phyloP scores from a whole-genome alignment of 1,284 basidiomycete genomes.

The Sporisorium iseilematis-ciliati region DNA sequence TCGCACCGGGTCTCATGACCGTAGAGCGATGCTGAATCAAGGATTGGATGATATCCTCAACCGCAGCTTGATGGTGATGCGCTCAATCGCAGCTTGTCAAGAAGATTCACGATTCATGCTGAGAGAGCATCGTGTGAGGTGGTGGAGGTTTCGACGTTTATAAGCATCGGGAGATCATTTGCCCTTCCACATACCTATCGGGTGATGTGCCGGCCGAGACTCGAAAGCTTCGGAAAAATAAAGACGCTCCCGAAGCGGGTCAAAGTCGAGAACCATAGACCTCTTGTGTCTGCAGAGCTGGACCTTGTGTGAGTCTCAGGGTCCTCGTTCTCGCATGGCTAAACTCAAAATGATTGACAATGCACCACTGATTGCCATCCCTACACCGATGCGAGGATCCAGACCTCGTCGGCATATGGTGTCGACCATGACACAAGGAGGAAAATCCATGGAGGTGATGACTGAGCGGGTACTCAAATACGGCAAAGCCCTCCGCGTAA shows the following conservation, averaged over 20 bases:
- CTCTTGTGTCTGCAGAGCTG: not conserved
- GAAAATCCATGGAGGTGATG: too few species aligned
- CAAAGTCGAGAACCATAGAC: not conserved
- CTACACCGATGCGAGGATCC: too few species aligned
- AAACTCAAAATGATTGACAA: not conserved
- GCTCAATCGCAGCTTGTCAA: not conserved
- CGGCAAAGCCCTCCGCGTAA: too few species aligned
- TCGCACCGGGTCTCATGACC: slow-evolving; percentile 34
- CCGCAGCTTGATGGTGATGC: slow-evolving; percentile 3
- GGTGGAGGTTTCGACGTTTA: not conserved
- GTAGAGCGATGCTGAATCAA: not conserved
- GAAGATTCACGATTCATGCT: not conserved
- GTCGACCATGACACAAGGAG: too few species aligned
- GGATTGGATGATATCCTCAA: not conserved
- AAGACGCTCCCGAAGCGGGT: not conserved
- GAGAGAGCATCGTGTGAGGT: too few species aligned
- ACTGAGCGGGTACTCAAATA: too few species aligned
- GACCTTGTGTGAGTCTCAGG: not conserved
- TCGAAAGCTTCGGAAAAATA: not conserved
- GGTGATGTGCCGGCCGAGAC: not conserved
- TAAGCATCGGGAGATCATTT: not conserved
- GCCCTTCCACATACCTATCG: not conserved
- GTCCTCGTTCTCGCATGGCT: slow-evolving; percentile 22
- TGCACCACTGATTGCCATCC: too few species aligned
- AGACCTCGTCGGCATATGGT: too few species aligned